Conservation (phyloP, 345 rosid species). For the Arabis alpina region DNA sequence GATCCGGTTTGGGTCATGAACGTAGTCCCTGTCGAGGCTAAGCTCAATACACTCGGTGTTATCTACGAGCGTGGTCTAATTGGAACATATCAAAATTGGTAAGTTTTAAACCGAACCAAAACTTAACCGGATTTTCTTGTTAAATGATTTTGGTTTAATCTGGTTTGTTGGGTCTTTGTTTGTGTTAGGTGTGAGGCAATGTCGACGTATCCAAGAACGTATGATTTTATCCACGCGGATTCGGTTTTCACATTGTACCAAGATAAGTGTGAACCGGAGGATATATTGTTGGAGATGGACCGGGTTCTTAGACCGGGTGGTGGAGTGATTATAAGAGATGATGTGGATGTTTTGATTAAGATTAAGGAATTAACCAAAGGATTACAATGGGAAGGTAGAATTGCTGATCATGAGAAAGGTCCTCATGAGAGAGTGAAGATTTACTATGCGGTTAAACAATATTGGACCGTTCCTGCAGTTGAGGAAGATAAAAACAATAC, state of each 20-base stretch:
- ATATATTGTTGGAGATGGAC: slow-evolving; percentile 84
- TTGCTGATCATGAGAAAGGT: slow-evolving; percentile 78
- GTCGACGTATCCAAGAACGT: slow-evolving; percentile 98
- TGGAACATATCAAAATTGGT: slow-evolving; percentile 97
- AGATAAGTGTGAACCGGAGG: slow-evolving; percentile 75
- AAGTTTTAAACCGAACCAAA: slow-evolving; percentile 10
- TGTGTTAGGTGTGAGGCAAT: slow-evolving; percentile 64
- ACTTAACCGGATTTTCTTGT: slow-evolving; percentile 4
- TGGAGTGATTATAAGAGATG: slow-evolving; percentile 82
- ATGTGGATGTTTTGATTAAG: slow-evolving; percentile 69
- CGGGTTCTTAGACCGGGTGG: slow-evolving; percentile 89
- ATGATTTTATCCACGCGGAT: slow-evolving; percentile 82
- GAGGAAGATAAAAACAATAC: slow-evolving; percentile 31
- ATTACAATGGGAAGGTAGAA: slow-evolving; percentile 81
- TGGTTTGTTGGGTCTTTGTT: neutral
- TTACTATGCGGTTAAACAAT: slow-evolving; percentile 72
- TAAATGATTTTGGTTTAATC: slow-evolving; percentile 7
- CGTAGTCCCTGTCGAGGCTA: slow-evolving; percentile 66
- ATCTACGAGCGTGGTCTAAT: slow-evolving; percentile 86
- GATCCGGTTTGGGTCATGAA: slow-evolving; percentile 97
- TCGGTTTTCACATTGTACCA: slow-evolving; percentile 73
- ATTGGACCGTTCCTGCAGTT: slow-evolving; percentile 67
- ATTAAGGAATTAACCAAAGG: slow-evolving; percentile 61
- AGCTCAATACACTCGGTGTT: slow-evolving; percentile 72
- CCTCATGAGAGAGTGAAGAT: slow-evolving; percentile 79